A percentile compares a stretch with the other conserved stretches of the same genome.
phyloP scores from a whole-genome alignment of 176 grass and related monocot genomes.

The Carex kokanica region DNA sequence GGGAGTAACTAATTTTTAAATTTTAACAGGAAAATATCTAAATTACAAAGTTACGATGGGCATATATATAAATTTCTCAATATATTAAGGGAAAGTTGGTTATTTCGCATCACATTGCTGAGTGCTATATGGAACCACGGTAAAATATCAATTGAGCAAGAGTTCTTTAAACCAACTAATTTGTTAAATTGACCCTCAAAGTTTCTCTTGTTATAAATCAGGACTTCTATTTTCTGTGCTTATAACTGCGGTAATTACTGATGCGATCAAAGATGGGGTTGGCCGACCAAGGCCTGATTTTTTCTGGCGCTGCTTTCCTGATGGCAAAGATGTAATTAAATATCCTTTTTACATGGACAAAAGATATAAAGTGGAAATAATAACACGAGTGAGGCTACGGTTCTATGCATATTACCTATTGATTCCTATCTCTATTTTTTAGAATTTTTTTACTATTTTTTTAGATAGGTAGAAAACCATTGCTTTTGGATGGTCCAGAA shows the following conservation, averaged over 20 bases:
- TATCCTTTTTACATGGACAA: neutral
- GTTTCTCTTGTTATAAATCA: constrained; percentile 23
- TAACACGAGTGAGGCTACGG: neutral
- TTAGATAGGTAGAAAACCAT: too few relatives aligned
- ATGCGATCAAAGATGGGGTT: constrained; percentile 94
- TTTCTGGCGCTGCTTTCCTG: constrained; percentile 98
- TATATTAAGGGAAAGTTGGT: neutral
- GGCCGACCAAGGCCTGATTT: constrained; percentile 92
- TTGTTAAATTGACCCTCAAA: neutral
- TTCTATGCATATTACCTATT: too few relatives aligned
- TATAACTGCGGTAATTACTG: constrained; percentile 91
- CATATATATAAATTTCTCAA: too few relatives aligned
- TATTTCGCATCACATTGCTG: neutral
- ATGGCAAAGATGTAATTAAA: constrained; percentile 73
- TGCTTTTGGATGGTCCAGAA: too few relatives aligned
- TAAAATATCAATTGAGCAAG: neutral
- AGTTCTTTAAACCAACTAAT: neutral
- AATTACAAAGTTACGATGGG: too few relatives aligned
- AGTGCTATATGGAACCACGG: neutral
- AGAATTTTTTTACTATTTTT: too few relatives aligned
- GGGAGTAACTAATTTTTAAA: too few relatives aligned
- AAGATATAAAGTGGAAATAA: neutral
- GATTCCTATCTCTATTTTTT: too few relatives aligned
- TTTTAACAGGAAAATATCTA: too few relatives aligned
- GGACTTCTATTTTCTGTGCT: constrained; percentile 91